Percentiles rank a stretch among this genome's conserved stretches.
Evolutionary conservation across 2,329 filamentous ascomycete species (phyloP).

Genomic region (Cladosporium oxysporum): DNA sequence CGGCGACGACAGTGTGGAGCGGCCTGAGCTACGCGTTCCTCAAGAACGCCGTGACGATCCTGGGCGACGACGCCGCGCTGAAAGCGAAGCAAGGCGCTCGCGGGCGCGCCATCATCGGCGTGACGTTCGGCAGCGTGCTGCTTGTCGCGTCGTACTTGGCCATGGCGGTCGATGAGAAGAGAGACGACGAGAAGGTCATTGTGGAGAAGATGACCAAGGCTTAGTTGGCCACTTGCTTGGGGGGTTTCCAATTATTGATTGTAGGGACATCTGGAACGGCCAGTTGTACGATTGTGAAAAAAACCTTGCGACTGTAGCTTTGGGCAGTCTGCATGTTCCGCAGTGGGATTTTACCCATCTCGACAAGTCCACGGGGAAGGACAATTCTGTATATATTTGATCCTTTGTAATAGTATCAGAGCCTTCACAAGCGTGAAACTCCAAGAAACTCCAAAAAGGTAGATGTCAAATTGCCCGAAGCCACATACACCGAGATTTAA

Average conservation of each 20-base stretch:
- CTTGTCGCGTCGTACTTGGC: slow-evolving; percentile 40
- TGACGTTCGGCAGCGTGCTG: slow-evolving; percentile 49
- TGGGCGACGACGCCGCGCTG: slow-evolving; percentile 54
- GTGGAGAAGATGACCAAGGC: slow-evolving; percentile 11
- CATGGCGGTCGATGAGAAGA: slow-evolving; percentile 17
- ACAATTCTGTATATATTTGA: not conserved
- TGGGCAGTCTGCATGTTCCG: not conserved
- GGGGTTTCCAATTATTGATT: too few relatives aligned
- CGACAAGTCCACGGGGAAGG: not conserved
- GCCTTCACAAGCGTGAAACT: too few relatives aligned
- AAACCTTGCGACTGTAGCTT: not conserved
- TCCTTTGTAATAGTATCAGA: too few relatives aligned
- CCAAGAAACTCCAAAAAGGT: too few relatives aligned
- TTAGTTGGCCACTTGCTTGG: not conserved
- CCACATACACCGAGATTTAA: too few relatives aligned
- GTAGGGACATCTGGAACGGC: not conserved
- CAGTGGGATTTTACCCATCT: not conserved
- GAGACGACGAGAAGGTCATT: slow-evolving; percentile 6
- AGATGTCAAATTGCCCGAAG: too few relatives aligned
- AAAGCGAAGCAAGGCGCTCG: slow-evolving; percentile 51
- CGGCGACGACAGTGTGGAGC: slow-evolving; percentile 88
- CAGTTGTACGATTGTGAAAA: not conserved
- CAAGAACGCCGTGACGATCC: slow-evolving; percentile 88
- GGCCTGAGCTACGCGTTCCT: slow-evolving; percentile 88
- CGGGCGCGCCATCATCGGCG: slow-evolving; percentile 50